Base-by-base conservation (phyloP, 2,329 filamentous ascomycete genomes). In the Didymella lethalis region DNA sequence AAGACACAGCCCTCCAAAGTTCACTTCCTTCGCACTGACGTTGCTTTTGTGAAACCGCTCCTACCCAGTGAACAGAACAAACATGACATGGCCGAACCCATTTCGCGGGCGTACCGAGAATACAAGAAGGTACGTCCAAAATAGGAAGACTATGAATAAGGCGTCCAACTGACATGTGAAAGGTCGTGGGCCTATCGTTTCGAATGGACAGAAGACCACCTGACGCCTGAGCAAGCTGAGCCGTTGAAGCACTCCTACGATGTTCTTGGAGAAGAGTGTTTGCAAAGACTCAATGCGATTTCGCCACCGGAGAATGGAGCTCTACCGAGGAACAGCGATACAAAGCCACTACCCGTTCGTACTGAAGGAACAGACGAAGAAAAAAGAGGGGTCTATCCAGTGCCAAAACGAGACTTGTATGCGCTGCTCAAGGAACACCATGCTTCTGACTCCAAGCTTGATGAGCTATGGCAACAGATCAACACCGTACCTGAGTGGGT, bases 401-500 rank as follows among this genome's bases (percentile, higher is more conserved):
- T 73, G 26, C 74, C 73, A 5, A 70, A 80, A 40, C 75, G 87
- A 66, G 90, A 92, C 67, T 72, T 91, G 1, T 92, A 89, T 69
- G 79, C 79, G 11, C 75, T 92, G 8, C 76, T 94, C 1, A 77
- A 81, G 66, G 81, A 88, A 6, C 81, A 92, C 72, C 80, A 82
- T 10, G 72, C 77, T 2, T 78, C 81, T 6, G 85, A 93, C 65
- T 78, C 83, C 25, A 83, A 85, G 38, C 77, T 88, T 23, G 68
- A 74, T 7, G 66, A 83, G 53, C 78, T 94, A 8, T 93, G 90
- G 90, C 73, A 77, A 0, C 82, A 92, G 69, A 81, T 90, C 55
- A 88, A 86, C 57, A 87, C 83, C 0, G 77, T 92, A 4, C 91
- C 90, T 0, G 80, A 84, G 0, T 93, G 90, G 90, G 90, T 93